Conservation (phyloP, 768 basidiomycete species). For the Mycena leptocephala region DNA sequence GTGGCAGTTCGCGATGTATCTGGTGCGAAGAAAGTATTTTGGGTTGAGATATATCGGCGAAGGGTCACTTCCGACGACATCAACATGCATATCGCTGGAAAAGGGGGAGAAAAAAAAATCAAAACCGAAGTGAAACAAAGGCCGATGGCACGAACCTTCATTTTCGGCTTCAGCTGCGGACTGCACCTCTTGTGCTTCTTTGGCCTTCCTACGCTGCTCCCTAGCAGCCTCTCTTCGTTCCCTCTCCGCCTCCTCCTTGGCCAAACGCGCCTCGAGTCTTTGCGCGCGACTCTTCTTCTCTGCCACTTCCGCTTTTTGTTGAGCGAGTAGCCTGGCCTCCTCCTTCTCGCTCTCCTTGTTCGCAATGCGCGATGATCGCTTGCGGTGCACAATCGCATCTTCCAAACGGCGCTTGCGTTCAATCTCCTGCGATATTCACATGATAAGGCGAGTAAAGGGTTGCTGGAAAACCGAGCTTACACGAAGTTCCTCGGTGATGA, state of each 20-base stretch:
- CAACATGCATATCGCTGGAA: slow-evolving; percentile 24
- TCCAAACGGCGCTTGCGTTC: slow-evolving; percentile 76
- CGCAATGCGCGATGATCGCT: slow-evolving; percentile 93
- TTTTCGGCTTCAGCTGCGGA: slow-evolving; percentile 47
- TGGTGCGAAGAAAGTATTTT: neutral
- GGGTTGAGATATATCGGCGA: slow-evolving; percentile 38
- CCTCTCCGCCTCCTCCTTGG: slow-evolving; percentile 72
- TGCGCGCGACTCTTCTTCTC: slow-evolving; percentile 78
- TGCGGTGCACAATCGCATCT: slow-evolving; percentile 87
- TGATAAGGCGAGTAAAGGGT: neutral
- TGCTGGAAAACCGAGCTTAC: slow-evolving; percentile 56
- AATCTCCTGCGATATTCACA: slow-evolving; percentile 63
- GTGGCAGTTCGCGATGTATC: slow-evolving; percentile 37
- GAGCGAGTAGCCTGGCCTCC: slow-evolving; percentile 74
- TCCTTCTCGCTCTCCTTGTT: slow-evolving; percentile 87
- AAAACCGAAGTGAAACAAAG: neutral
- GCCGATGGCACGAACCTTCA: slow-evolving; percentile 32
- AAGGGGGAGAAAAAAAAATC: neutral
- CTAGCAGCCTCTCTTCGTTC: slow-evolving; percentile 71
- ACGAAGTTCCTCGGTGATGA: slow-evolving; percentile 77
- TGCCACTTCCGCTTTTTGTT: slow-evolving; percentile 75
- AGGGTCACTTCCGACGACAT: slow-evolving; percentile 18
- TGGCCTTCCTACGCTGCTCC: slow-evolving; percentile 67
- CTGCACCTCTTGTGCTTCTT: slow-evolving; percentile 60
- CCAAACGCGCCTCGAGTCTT: slow-evolving; percentile 69